phyloP scores from a whole-genome alignment of 2,329 filamentous ascomycete genomes.

The Claviceps spartinae region DNA sequence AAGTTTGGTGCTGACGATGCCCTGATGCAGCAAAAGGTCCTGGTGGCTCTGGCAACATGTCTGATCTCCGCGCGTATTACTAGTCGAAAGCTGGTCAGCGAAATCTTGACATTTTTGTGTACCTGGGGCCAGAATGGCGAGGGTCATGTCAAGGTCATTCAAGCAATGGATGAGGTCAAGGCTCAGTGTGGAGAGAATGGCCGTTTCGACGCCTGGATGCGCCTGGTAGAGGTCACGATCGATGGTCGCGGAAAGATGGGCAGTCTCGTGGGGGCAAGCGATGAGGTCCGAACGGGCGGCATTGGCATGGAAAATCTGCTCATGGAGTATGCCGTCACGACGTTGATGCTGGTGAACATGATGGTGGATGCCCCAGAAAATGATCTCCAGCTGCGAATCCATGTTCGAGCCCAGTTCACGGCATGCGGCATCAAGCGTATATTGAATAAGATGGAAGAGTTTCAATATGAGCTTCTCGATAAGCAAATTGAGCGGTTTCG shows the following conservation, averaged over 20 bases:
- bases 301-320: constrained; percentile 97
- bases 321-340: constrained; percentile 97
- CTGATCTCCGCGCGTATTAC: constrained; percentile 80
- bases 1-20: constrained; percentile 97
- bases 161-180: constrained; percentile 87
- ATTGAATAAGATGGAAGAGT: constrained; percentile 90
- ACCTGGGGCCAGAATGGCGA: constrained; percentile 77
- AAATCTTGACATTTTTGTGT: constrained; percentile 90
- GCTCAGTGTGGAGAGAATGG: constrained; percentile 80
- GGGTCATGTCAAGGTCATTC: constrained; percentile 85
- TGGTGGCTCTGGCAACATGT: constrained; percentile 74
- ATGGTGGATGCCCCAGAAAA: constrained; percentile 80
- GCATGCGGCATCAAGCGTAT: constrained; percentile 92
- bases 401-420: constrained; percentile 91
- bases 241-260: constrained; percentile 98
- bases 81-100: constrained; percentile 86
- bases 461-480: constrained; percentile 96
- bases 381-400: constrained; percentile 81
- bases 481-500: constrained; percentile 94
- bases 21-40: constrained; percentile 75
- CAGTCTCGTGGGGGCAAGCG: constrained; percentile 88
- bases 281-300: constrained; percentile 88
- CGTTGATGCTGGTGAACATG: constrained; percentile 92
- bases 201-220: constrained; percentile 97
- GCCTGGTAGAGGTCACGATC: constrained; percentile 90